phyloP scores from a whole-genome alignment of 257 asterid species.

The Plantago major region DNA sequence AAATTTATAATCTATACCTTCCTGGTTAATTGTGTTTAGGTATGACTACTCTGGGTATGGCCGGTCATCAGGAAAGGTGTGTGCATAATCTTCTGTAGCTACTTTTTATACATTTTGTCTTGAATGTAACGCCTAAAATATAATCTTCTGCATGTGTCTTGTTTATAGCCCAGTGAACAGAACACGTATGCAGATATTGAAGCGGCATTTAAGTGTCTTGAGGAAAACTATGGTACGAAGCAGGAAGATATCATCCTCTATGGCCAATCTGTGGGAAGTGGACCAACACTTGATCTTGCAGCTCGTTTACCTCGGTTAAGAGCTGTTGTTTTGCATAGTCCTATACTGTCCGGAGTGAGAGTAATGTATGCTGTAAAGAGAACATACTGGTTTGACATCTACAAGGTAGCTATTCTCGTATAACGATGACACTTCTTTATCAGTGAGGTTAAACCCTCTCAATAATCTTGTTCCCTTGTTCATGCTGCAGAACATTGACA shows the following conservation, averaged over 20 bases:
- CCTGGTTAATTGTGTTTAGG: slow-evolving; percentile 38
- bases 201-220: slow-evolving; percentile 61
- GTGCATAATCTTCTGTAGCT: slow-evolving; percentile 9
- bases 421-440: not conserved
- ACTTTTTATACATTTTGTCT: not conserved
- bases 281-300: slow-evolving; percentile 58
- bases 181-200: slow-evolving; percentile 63
- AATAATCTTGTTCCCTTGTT: slow-evolving; percentile 1
- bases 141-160: slow-evolving; percentile 14
- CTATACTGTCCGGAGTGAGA: slow-evolving; percentile 58
- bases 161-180: slow-evolving; percentile 56
- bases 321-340: slow-evolving; percentile 60
- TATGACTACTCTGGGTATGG: slow-evolving; percentile 96
- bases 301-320: slow-evolving; percentile 46
- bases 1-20: not conserved
- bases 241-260: slow-evolving; percentile 53
- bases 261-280: slow-evolving; percentile 68
- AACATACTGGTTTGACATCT: slow-evolving; percentile 64
- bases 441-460: not conserved
- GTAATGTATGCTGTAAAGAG: slow-evolving; percentile 56
- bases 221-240: slow-evolving; percentile 60
- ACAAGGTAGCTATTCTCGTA: slow-evolving; percentile 35
- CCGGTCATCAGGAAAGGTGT: slow-evolving; percentile 90
- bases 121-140: not conserved
- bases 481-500: slow-evolving; percentile 69